phyloP scores from a whole-genome alignment of 2,329 filamentous ascomycete species.

The Cladosporium phlei region DNA sequence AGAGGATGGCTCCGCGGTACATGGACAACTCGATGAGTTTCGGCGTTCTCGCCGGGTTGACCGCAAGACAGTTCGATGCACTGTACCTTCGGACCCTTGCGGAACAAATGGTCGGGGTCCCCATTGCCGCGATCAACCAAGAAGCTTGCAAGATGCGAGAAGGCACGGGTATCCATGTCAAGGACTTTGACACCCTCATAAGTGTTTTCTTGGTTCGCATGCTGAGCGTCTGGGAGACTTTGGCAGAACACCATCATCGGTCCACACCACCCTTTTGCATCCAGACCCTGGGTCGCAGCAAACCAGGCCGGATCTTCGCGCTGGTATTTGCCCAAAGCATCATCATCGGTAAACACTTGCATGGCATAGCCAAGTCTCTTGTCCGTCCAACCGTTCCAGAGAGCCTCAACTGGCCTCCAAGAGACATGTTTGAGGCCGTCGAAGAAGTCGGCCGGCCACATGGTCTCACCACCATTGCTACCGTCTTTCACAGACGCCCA shows the following conservation, averaged over 20 bases:
- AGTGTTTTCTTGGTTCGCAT: neutral
- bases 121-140: neutral
- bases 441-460: no score
- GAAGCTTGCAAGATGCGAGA: neutral
- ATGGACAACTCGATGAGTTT: no score
- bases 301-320: neutral
- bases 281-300: neutral
- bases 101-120: neutral
- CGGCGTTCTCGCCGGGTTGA: no score
- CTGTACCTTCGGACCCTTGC: neutral
- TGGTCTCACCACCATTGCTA: no score
- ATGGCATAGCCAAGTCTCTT: neutral
- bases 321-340: neutral
- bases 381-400: neutral
- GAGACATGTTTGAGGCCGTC: no score
- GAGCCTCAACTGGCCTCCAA: no score
- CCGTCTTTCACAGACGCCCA: conserved; percentile 8
- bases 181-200: neutral
- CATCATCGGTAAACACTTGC: neutral
- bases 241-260: neutral
- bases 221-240: no score
- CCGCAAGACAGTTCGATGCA: neutral
- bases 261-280: neutral
- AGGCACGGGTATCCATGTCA: neutral
- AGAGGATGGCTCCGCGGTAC: conserved; percentile 1